A percentile compares a stretch with the other conserved stretches of the same genome.
These are phyloP conservation scores for Fagus crenata DNA, from an alignment of 306 rosid genomes.

Conservation along the genomic window DNA sequence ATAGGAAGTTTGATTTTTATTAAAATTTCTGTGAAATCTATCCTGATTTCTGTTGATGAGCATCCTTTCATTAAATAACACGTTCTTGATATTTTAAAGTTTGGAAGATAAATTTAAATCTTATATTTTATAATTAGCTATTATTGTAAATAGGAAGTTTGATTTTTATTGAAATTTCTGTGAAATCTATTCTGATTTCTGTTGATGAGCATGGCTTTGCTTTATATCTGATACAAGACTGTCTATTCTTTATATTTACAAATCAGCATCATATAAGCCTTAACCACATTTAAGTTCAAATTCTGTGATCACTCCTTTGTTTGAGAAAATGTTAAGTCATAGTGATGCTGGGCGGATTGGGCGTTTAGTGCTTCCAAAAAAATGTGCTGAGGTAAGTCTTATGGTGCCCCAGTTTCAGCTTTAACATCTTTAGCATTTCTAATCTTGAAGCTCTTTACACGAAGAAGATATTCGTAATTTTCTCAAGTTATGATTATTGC, in stretches of 20 bases:
- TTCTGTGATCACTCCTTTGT: slow-evolving; percentile 87
- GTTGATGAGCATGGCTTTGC: slow-evolving; percentile 21
- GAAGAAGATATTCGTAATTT: not conserved
- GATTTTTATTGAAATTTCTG: not conserved
- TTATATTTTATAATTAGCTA: not conserved
- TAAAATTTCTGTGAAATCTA: not conserved
- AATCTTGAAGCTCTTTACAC: slow-evolving; percentile 22
- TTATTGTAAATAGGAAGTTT: not conserved
- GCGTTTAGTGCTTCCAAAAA: slow-evolving; percentile 95
- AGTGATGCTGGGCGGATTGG: slow-evolving; percentile 99
- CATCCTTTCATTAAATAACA: not conserved
- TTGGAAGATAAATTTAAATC: too few species aligned
- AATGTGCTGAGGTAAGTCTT: slow-evolving; percentile 95
- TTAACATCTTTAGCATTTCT: slow-evolving; percentile 16
- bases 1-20: not conserved
- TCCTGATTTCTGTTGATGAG: not conserved
- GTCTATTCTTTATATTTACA: slow-evolving; percentile 19
- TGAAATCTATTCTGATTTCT: not conserved
- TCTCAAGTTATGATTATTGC: slow-evolving; percentile 22
- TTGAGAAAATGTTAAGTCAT: slow-evolving; percentile 91
- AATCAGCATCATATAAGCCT: slow-evolving; percentile 43
- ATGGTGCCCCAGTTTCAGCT: slow-evolving; percentile 9
- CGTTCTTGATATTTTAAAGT: too few species aligned
- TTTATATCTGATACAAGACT: slow-evolving; percentile 27
- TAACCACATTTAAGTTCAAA: slow-evolving; percentile 66